Conservation (phyloP, 331 rosid species). For the Quercus lobata region DNA sequence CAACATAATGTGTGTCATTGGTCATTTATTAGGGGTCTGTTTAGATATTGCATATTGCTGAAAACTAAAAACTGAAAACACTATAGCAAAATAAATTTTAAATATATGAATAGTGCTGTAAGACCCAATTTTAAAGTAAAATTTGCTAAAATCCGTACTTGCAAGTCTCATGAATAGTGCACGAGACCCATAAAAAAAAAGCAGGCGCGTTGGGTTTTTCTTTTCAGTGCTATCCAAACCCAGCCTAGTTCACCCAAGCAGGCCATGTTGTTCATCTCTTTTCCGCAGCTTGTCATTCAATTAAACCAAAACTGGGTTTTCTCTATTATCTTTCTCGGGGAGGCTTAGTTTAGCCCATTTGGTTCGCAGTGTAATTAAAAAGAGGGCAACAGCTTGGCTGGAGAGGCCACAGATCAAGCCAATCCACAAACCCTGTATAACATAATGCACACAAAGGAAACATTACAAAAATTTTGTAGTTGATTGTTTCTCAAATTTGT, state of each 20-base stretch:
- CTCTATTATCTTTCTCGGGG: conserved; percentile 1
- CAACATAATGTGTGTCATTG: too few species aligned
- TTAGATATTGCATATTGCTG: too few species aligned
- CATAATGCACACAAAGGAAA: neutral
- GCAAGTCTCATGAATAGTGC: too few species aligned
- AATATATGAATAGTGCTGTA: too few species aligned
- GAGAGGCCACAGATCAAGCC: conserved; percentile 72
- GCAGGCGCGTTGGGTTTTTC: too few species aligned
- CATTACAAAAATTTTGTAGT: neutral
- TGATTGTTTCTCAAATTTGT: neutral
- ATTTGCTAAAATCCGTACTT: too few species aligned
- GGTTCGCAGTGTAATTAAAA: conserved; percentile 34
- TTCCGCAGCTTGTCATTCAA: neutral
- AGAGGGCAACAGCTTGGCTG: conserved; percentile 50
- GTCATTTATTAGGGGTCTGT: too few species aligned
- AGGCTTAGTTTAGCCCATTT: conserved; percentile 42
- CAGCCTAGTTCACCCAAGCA: neutral
- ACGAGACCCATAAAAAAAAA: too few species aligned
- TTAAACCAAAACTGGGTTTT: conserved; percentile 4
- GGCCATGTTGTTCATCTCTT: neutral
- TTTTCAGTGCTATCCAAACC: too few species aligned
- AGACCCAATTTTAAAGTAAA: too few species aligned
- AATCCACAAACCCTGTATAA: conserved; percentile 75
- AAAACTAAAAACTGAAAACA: too few species aligned
- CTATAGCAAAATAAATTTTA: too few species aligned